Evolutionary conservation across 2,329 filamentous ascomycete genomes (phyloP), one percentile per base, ranked within the genome.

Genomic region (Sporothrix euskadiensis): DNA sequence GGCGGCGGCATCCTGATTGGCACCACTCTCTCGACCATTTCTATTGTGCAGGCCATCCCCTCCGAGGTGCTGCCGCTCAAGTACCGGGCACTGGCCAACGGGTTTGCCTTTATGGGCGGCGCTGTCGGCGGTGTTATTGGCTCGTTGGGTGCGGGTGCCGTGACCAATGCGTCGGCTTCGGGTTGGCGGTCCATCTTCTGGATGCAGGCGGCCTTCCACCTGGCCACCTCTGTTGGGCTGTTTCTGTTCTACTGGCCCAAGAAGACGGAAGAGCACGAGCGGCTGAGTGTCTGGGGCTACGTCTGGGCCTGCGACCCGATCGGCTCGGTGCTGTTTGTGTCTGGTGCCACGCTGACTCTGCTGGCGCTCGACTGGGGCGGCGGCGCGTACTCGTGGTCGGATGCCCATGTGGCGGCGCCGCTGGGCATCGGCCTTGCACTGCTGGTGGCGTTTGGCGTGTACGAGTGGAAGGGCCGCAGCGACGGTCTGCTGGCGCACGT

Each of bases 111-210:
- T 68, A 76, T 87, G 12, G 86, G 83, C 1, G 87, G 86, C 16
- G 82, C 84, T 1, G 68, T 88, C 12, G 86, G 86, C 30, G 86
- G 87, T 68, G 73, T 87, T 0, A 79, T 87, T 19, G 87, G 85
- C 14, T 79, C 81, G 14, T 80, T 88, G 4, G 83, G 84, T 35
- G 85, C 86, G 7, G 87, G 87, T 2, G 86, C 83, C 8, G 83
- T 88, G 2, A 87, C 87, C 0, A 85, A 87, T 73, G 78, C 82
- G 14, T 80, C 81, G 70, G 75, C 81, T 0, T 80, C 78, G 0
- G 87, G 87, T 26, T 89, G 87, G 87, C 81, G 87, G 1, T 83
- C 84, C 76, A 88, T 89, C 75, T 89, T 88, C 77, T 89, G 87
- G 87, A 87, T 88, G 16, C 87, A 88, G 78, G 86, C 86, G 1